phyloP scores from a whole-genome alignment of 345 rosid species.

The Eucalyptus curtisii region DNA sequence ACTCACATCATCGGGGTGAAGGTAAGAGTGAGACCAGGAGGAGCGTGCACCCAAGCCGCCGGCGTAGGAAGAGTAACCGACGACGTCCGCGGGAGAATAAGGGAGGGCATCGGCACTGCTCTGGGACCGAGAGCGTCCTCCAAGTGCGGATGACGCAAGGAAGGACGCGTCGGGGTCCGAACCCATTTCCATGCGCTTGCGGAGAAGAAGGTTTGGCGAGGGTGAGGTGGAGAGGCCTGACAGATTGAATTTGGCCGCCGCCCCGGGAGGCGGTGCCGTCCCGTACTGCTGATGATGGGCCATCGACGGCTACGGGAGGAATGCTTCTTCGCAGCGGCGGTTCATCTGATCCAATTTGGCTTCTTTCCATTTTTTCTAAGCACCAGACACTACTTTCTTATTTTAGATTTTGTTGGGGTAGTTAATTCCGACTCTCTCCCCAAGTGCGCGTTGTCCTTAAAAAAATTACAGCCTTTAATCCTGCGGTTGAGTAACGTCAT shows the following conservation, averaged over 20 bases:
- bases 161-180: background rate
- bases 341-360: background rate
- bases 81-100: background rate
- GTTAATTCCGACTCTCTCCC: background rate
- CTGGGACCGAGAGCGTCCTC: background rate
- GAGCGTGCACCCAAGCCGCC: background rate
- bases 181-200: background rate
- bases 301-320: background rate
- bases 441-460: background rate
- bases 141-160: background rate
- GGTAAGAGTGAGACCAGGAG: background rate
- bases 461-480: background rate
- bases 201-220: background rate
- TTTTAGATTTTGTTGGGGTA: background rate
- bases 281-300: background rate
- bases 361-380: background rate
- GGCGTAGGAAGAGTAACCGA: background rate
- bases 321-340: background rate
- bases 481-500: background rate
- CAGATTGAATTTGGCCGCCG: background rate
- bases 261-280: background rate
- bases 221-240: background rate
- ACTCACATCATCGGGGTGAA: background rate
- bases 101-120: background rate
- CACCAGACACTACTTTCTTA: rapidly evolving